Evolutionary conservation across 139 green algal species (phyloP), one percentile per base, ranked within the genome.

Genomic region (Chlamydomonas applanata): DNA sequence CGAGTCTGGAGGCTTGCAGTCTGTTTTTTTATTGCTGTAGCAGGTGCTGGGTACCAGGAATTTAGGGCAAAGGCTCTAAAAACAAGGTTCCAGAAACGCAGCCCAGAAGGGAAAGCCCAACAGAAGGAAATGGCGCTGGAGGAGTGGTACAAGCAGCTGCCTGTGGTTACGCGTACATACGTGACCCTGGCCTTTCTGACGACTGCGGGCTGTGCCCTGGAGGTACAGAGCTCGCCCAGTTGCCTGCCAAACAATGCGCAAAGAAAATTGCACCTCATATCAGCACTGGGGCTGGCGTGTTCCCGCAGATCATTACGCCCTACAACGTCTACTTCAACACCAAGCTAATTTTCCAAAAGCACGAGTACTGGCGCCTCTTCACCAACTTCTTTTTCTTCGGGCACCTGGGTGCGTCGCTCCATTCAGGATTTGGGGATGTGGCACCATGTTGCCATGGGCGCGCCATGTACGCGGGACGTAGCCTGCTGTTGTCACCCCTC

Each of bases 361-460:
- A 87, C 1, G 88, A 99, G 79, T 40, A 97, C 22, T 99, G 96
- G 96, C 81, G 96, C 16, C 79, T 99, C 2, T 44, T 98, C 22
- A 98, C 96, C 14, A 99, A 97, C 69, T 99, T 99, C 69, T 95
- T 98, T 73, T 99, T 95, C 75, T 99, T 99, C 81, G 96, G 96
- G 16, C 90, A 82, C 59, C 74, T 99, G 27, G 93, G 94, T 96
- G 69, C 73, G 87, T 29, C 25, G n/a, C n/a, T n/a, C n/a, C n/a
- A n/a, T n/a, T n/a, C n/a, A n/a, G n/a, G n/a, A n/a, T n/a, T 25
- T 54, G 25, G 11, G 22, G n/a, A 5, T 68, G 60, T 44, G 60
- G 19, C n/a, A 49, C 40, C 40, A 49, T 49, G 40, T 49, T 7
- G 40, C 29, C n/a, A n/a, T 68, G 5, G 60, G 17, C 27, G 36